phyloP scores from a whole-genome alignment of 2,329 filamentous ascomycete genomes.

The Lachnellula subtilissima region DNA sequence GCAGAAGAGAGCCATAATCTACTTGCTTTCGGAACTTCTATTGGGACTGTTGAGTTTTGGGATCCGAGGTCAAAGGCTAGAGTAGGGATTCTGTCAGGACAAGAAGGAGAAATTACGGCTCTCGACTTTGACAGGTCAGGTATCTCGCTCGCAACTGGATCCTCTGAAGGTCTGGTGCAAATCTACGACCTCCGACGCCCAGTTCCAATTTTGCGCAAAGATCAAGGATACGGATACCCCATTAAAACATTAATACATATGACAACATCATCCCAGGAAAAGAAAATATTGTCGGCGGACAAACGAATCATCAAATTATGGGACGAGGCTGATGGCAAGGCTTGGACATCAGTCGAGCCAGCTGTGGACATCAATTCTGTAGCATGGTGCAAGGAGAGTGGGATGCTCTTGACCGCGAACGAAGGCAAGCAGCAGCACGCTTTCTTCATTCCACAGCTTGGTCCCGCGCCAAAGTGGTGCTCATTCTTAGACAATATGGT shows the following conservation, averaged over 20 bases:
- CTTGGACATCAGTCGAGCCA: slow-evolving; percentile 95
- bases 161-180: slow-evolving; percentile 81
- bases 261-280: slow-evolving; percentile 68
- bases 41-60: slow-evolving; percentile 97
- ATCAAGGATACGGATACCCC: slow-evolving; percentile 91
- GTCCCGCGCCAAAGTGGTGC: slow-evolving; percentile 92
- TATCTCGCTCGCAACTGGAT: slow-evolving; percentile 78
- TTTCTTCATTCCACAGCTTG: slow-evolving; percentile 91
- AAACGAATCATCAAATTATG: slow-evolving; percentile 97
- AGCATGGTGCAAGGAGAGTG: slow-evolving; percentile 84
- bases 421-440: slow-evolving; percentile 93
- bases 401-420: slow-evolving; percentile 95
- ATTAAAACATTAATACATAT: slow-evolving; percentile 78
- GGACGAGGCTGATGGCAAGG: slow-evolving; percentile 75
- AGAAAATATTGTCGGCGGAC: slow-evolving; percentile 87
- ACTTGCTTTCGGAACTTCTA: slow-evolving; percentile 85
- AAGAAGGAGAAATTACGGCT: slow-evolving; percentile 74
- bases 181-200: slow-evolving; percentile 91
- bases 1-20: slow-evolving; percentile 88
- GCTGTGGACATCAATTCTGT: slow-evolving; percentile 93
- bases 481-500: slow-evolving; percentile 95
- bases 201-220: slow-evolving; percentile 79
- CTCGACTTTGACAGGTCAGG: slow-evolving; percentile 82
- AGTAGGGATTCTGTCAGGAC: slow-evolving; percentile 68
- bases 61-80: slow-evolving; percentile 79